Evolutionary conservation across 176 grass and related monocot genomes (phyloP), one percentile per base, ranked within the genome.

Genomic region (Oryza glumipatula): DNA sequence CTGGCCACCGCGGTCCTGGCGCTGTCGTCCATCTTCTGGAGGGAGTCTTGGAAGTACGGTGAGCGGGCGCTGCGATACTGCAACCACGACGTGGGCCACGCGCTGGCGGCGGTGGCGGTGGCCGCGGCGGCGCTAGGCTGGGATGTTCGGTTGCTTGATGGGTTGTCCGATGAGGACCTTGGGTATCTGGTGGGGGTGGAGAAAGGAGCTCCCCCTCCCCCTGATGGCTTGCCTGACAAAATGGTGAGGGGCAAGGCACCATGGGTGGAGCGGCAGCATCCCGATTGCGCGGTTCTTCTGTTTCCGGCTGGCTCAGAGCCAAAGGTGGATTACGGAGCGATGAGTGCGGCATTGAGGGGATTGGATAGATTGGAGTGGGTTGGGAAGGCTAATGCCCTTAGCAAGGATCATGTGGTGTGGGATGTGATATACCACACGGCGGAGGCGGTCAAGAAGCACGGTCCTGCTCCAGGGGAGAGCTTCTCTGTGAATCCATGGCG

Each of bases 41-140:
- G 93, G 14, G 95, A 95, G 77, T 91, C 95, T 3, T 98, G 95
- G 95, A 95, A 98, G 68, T 98, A 98, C 21, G 95, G 95, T 11
- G 93, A 98, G 72, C 93, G 93, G 6, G 95, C 95, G 23, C 76
- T 98, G 81, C 85, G 95, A 24, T 95, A 98, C 80, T 95, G 95
- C 86, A 98, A 98, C 47, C 93, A 98, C 79, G 95, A 98, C 41
- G 95, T 90, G 23, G 95, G 95, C 8, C 93, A 98, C 52, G 95
- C 95, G 24, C 85, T 98, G 22, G 89, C 93, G 0, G 87, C 95
- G 0, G 87, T 91, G n/a, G 87, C 84, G 0, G 2, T 93, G 24
- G 88, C 91, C 19, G 91, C 95, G 2, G 89, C 87, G 24, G 14
- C 91, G 19, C 85, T 95, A 19, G 95, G 95, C 1, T 98, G 93